These are phyloP conservation scores for Pleurotus tuber-regium DNA, from an alignment of 768 basidiomycete species.

Conservation along the genomic window DNA sequence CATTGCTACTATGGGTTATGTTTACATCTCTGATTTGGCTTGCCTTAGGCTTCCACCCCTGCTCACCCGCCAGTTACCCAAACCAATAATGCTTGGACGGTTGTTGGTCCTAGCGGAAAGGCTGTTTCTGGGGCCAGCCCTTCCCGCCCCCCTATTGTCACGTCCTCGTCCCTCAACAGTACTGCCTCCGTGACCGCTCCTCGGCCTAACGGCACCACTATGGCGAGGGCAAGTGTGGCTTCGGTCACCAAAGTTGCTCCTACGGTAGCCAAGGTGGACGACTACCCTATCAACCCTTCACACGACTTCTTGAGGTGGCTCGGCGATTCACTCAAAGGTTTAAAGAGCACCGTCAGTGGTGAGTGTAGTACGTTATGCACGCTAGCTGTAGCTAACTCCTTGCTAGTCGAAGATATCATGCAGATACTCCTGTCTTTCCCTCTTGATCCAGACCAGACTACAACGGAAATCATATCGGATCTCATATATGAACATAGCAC, in stretches of 20 bases:
- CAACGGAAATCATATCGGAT: slow-evolving; percentile 91
- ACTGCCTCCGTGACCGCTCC: slow-evolving; percentile 26
- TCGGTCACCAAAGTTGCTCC: slow-evolving; percentile 29
- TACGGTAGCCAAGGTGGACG: slow-evolving; percentile 49
- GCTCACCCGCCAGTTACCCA: slow-evolving; percentile 19
- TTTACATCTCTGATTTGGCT: no score
- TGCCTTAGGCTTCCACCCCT: slow-evolving; percentile 16
- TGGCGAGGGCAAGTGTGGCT: slow-evolving; percentile 33
- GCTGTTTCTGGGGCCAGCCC: slow-evolving; percentile 31
- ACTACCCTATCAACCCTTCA: slow-evolving; percentile 66
- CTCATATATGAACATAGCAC: slow-evolving; percentile 93
- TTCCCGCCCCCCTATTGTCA: slow-evolving; percentile 31
- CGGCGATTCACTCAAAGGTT: slow-evolving; percentile 76
- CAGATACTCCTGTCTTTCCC: slow-evolving; percentile 95
- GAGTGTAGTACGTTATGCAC: slow-evolving; percentile 15
- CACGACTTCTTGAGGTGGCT: slow-evolving; percentile 94
- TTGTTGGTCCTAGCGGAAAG: slow-evolving; percentile 81
- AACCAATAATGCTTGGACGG: slow-evolving; percentile 70
- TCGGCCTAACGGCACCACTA: slow-evolving; percentile 39
- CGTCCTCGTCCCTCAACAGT: slow-evolving; percentile 26
- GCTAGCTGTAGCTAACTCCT: slow-evolving; percentile 1
- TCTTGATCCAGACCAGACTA: slow-evolving; percentile 79
- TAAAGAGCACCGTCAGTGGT: slow-evolving; percentile 75
- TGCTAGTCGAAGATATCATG: slow-evolving; percentile 90
- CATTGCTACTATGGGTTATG: slow-evolving; percentile 9